phyloP scores from a whole-genome alignment of 352 stramenopile genomes.

The Globisporangium takayamanum region DNA sequence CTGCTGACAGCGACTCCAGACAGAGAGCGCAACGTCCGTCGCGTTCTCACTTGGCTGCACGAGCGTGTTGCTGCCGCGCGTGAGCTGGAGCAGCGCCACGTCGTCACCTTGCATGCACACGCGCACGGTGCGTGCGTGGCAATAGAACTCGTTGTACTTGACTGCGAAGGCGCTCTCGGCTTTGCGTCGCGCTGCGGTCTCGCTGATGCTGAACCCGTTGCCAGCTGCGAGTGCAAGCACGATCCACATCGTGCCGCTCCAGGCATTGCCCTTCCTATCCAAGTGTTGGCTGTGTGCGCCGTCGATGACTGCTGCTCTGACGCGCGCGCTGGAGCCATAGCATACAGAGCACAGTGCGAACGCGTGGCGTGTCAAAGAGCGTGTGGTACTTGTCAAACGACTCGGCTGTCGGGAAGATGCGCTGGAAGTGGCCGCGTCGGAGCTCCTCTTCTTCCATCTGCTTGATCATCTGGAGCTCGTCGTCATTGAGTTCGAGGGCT shows the following conservation, averaged over 20 bases:
- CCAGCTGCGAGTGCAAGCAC: background rate
- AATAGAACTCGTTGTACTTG: conserved; percentile 11
- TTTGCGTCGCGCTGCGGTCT: background rate
- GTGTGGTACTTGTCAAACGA: conserved; percentile 45
- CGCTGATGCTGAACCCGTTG: background rate
- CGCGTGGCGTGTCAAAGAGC: conserved; percentile 49
- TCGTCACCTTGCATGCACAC: background rate
- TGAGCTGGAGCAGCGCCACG: background rate
- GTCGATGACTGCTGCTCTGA: conserved; percentile 11
- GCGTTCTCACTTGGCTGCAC: background rate
- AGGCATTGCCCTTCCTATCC: background rate
- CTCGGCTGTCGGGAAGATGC: conserved; percentile 59
- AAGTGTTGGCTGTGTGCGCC: conserved; percentile 11
- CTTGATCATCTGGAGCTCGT: conserved; percentile 47
- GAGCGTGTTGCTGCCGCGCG: background rate
- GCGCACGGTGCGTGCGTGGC: conserved; percentile 3
- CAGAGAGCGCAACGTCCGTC: background rate
- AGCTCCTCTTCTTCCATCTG: conserved; percentile 60
- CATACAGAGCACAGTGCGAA: conserved; percentile 59
- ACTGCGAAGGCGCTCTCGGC: background rate
- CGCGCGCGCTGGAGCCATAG: conserved; percentile 34
- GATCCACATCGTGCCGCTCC: too few species aligned
- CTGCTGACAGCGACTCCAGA: conserved; percentile 1
- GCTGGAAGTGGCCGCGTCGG: conserved; percentile 57
- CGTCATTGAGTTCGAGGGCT: conserved; percentile 40